A percentile compares a stretch with the other conserved stretches of the same genome.
phyloP scores from a whole-genome alignment of 129 eudicot species.

The Dittrichia graveolens region DNA sequence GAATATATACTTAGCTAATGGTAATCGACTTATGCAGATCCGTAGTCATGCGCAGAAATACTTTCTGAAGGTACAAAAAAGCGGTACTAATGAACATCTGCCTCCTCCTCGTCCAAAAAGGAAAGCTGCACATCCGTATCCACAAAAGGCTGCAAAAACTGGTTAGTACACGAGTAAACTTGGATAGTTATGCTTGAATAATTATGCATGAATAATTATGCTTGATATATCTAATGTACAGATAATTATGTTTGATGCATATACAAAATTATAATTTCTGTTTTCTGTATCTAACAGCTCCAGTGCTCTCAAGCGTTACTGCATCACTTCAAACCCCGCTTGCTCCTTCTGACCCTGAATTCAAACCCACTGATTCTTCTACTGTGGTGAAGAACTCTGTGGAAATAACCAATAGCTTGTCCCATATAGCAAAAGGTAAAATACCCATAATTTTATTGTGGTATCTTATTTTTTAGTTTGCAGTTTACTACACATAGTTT shows the following conservation, averaged over 20 bases:
- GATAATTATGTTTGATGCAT: too few species aligned
- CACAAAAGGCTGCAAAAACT: slow-evolving; percentile 87
- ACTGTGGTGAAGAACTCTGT: slow-evolving; percentile 36
- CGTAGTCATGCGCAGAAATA: slow-evolving; percentile 98
- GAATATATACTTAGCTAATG: slow-evolving; percentile 7
- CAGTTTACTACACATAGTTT: slow-evolving; percentile 1
- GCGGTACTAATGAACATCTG: slow-evolving; percentile 90
- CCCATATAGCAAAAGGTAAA: slow-evolving; percentile 51
- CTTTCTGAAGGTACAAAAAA: slow-evolving; percentile 86
- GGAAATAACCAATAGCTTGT: slow-evolving; percentile 34
- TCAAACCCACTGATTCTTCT: slow-evolving; percentile 50
- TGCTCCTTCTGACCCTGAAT: slow-evolving; percentile 59
- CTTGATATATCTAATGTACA: too few species aligned
- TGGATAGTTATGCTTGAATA: background rate
- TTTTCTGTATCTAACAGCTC: slow-evolving; percentile 46
- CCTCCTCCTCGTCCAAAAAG: slow-evolving; percentile 98
- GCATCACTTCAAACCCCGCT: slow-evolving; percentile 52
- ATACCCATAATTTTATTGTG: background rate
- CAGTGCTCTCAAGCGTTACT: slow-evolving; percentile 54
- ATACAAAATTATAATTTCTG: too few species aligned
- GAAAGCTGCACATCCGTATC: slow-evolving; percentile 98
- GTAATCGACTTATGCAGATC: slow-evolving; percentile 50
- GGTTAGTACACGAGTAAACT: slow-evolving; percentile 41
- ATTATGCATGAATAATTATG: slow-evolving; percentile 11
- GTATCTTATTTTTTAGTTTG: slow-evolving; percentile 10